A percentile compares a stretch with the other conserved stretches of the same genome.
These are phyloP conservation scores for Sicyos baderoa DNA, from an alignment of 306 rosid species.

Conservation along the genomic window DNA sequence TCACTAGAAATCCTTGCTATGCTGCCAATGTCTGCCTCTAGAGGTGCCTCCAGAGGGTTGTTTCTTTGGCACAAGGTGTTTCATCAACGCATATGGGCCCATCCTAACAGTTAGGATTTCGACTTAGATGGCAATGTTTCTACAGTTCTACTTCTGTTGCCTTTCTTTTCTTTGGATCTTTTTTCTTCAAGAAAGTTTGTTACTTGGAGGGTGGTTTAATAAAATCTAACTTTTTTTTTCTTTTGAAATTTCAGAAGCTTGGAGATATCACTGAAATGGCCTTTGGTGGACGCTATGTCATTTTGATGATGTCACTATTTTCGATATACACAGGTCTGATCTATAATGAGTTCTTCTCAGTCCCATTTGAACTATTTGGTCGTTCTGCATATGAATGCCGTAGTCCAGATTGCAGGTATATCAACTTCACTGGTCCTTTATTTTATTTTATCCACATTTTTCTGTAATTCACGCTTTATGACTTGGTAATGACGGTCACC, in stretches of 20 bases:
- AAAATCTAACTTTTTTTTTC: conserved; percentile 27
- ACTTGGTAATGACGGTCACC: not conserved
- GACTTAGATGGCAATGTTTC: not conserved
- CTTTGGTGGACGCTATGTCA: conserved; percentile 94
- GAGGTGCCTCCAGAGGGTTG: not conserved
- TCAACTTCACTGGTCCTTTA: conserved; percentile 22
- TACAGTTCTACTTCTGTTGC: conserved; percentile 16
- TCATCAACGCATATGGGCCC: not conserved
- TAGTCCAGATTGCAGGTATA: conserved; percentile 79
- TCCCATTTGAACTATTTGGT: conserved; percentile 76
- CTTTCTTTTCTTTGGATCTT: not conserved
- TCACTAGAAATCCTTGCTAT: not conserved
- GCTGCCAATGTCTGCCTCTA: not conserved
- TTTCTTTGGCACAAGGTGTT: not conserved
- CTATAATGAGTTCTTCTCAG: conserved; percentile 92
- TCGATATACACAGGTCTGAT: conserved; percentile 92
- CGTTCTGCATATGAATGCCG: conserved; percentile 87
- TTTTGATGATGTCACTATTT: conserved; percentile 80
- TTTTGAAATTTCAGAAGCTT: conserved; percentile 65
- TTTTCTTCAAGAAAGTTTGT: not conserved
- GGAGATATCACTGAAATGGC: conserved; percentile 94
- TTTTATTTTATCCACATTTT: conserved; percentile 5
- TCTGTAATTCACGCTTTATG: conserved; percentile 11
- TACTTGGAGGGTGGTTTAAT: not conserved
- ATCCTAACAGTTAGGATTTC: not conserved